Evolutionary conservation across 2,329 filamentous ascomycete species (phyloP).

Genomic region (Chrysoporthe puriensis): DNA sequence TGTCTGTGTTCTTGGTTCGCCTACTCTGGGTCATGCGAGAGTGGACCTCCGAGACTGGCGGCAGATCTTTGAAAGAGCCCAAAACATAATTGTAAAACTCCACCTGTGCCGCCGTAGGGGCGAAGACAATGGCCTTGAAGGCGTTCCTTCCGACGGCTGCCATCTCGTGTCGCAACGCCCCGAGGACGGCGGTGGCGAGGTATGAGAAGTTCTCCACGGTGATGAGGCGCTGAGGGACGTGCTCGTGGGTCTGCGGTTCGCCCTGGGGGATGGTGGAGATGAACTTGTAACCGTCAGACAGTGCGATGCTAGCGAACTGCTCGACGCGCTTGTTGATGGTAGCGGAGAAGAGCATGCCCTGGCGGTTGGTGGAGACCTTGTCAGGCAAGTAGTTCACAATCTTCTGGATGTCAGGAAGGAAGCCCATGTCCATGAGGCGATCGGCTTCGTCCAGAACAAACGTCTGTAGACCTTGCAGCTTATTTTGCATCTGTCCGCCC

Average conservation of each 20-base stretch:
- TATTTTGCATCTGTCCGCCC: conserved; percentile 67
- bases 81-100: conserved; percentile 55
- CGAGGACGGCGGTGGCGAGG: conserved; percentile 62
- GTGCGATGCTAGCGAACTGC: conserved; percentile 69
- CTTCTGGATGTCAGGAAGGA: conserved; percentile 76
- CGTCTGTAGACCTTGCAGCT: conserved; percentile 71
- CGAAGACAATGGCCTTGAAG: conserved; percentile 88
- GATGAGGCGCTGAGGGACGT: conserved; percentile 74
- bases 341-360: conserved; percentile 84
- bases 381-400: conserved; percentile 73
- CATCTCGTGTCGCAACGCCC: conserved; percentile 55
- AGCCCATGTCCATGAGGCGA: conserved; percentile 86
- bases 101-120: conserved; percentile 61
- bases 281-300: conserved; percentile 75
- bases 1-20: conserved; percentile 63
- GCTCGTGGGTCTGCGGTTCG: conserved; percentile 76
- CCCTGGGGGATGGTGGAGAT: conserved; percentile 78
- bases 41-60: conserved; percentile 51
- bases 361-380: conserved; percentile 60
- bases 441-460: conserved; percentile 93
- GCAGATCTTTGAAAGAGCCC: conserved; percentile 43
- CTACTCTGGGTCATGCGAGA: conserved; percentile 54
- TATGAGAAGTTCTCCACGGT: conserved; percentile 71
- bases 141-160: conserved; percentile 42
- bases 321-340: conserved; percentile 82